Evolutionary conservation across 345 rosid genomes (phyloP).

Genomic region (Hibiscus trionum): DNA sequence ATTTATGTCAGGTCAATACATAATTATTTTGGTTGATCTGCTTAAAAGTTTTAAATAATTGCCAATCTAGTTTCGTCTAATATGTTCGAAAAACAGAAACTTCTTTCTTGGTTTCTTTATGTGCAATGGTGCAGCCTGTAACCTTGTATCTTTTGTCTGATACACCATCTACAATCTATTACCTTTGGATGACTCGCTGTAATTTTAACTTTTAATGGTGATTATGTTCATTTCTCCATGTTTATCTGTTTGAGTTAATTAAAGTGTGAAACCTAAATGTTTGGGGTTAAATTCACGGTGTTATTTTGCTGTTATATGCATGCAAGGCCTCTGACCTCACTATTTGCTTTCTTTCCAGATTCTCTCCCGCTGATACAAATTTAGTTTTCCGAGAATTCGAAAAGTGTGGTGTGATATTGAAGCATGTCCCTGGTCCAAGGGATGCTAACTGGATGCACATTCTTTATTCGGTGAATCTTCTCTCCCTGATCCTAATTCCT

Average conservation of each 20-base stretch:
- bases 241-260: background rate
- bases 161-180: background rate
- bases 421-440: slow-evolving; percentile 91
- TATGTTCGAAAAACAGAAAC: background rate
- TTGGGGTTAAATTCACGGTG: background rate
- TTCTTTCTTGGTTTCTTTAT: background rate
- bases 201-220: background rate
- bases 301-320: background rate
- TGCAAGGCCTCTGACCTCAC: background rate
- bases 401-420: slow-evolving; percentile 80
- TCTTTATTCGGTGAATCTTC: slow-evolving; percentile 64
- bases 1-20: background rate
- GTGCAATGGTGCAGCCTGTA: background rate
- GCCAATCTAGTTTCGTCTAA: background rate
- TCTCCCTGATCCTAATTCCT: background rate
- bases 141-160: background rate
- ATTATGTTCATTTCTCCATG: background rate
- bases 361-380: slow-evolving; percentile 83
- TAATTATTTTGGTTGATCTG: background rate
- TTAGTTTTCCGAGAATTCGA: slow-evolving; percentile 85
- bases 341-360: slow-evolving; percentile 37
- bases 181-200: background rate
- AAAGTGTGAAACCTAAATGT: background rate
- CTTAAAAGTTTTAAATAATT: background rate
- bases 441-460: slow-evolving; percentile 98